A percentile compares a stretch with the other conserved stretches of the same genome.
phyloP scores from a whole-genome alignment of 2,329 filamentous ascomycete genomes.

The Hypoxylon sp. region DNA sequence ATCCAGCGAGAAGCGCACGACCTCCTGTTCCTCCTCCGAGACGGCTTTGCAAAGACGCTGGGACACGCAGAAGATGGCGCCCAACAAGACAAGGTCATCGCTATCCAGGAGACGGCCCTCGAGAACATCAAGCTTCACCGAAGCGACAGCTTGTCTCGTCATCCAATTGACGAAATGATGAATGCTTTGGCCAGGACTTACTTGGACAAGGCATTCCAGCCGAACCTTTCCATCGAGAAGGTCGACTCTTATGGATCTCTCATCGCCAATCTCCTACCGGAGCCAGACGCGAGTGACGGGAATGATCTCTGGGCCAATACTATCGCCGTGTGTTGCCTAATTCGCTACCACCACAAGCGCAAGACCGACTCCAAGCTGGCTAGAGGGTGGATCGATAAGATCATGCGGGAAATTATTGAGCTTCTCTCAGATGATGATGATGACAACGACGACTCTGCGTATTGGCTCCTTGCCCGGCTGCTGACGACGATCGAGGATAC shows the following conservation, averaged over 20 bases:
- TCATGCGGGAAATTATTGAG: constrained; percentile 48
- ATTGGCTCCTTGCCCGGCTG: constrained; percentile 45
- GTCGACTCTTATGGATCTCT: constrained; percentile 42
- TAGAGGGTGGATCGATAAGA: constrained; percentile 39
- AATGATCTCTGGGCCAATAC: constrained; percentile 43
- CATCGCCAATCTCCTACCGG: constrained; percentile 46
- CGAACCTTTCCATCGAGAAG: constrained; percentile 36
- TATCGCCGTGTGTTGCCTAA: constrained; percentile 45
- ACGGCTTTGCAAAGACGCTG: constrained; percentile 47
- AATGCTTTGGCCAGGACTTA: constrained; percentile 47
- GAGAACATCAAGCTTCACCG: constrained; percentile 44
- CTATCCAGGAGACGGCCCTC: constrained; percentile 46
- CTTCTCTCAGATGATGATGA: constrained; percentile 50
- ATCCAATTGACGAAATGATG: constrained; percentile 44
- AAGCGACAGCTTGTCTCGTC: constrained; percentile 44
- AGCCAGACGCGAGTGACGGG: constrained; percentile 44
- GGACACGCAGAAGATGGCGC: constrained; percentile 31
- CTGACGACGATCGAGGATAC: constrained; percentile 45
- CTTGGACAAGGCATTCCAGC: constrained; percentile 46
- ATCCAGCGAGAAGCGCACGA: constrained; percentile 45
- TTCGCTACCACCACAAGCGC: constrained; percentile 49
- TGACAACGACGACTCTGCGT: constrained; percentile 50
- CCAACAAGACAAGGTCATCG: constrained; percentile 43
- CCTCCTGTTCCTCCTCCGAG: constrained; percentile 48
- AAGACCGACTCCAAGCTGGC: constrained; percentile 38